Base-by-base conservation (phyloP, 1,284 basidiomycete species). In the Porodaedalea pini region DNA sequence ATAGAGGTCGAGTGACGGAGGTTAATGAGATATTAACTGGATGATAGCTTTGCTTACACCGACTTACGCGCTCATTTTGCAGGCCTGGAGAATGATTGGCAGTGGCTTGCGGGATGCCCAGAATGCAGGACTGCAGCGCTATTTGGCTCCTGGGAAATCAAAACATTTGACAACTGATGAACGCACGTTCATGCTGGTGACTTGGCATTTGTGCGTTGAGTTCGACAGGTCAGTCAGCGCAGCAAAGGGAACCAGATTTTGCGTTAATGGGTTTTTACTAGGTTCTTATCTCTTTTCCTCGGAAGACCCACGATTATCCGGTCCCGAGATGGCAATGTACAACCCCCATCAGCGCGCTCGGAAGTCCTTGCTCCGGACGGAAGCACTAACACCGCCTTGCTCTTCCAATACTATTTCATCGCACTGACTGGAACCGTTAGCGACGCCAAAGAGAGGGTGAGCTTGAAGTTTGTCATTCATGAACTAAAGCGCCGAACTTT, bases 21-120 rank as follows among this genome's bases (percentile, higher is more conserved):
- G 54, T 56, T 19, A 40, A 17, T 37, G 15, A 37, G 10, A 19
- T 41, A 13, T 34, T 8, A 17, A 8, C 21, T 41, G 11, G 15
- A 44, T 11, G 6, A 19, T 39, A n/a, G n/a, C n/a, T 39, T 17
- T 15, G 37, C 23, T 56, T 45, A 23, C 8, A 32, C 27, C 31
- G 10, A 36, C 29, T 10, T 3, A 36, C 21, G 21, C 4, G 37
- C 41, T 25, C n/a, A 40, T 41, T 50, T 78, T 76, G 60, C 78
- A 81, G 63, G 78, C 78, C 1, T 81, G 80, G 79, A 79, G 79
- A 66, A 61, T 82, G 36, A 68, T 75, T 15, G 78, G 79, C 0
- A 69, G 65, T 43, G 75, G 73, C 8, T 65, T 79, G 34, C 69
- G 78, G 29, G 71, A 69, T 50, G 80, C 78, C 6, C 70, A 77